Conservation (phyloP, 148 eudicot species). For the Beta vulgaris region DNA sequence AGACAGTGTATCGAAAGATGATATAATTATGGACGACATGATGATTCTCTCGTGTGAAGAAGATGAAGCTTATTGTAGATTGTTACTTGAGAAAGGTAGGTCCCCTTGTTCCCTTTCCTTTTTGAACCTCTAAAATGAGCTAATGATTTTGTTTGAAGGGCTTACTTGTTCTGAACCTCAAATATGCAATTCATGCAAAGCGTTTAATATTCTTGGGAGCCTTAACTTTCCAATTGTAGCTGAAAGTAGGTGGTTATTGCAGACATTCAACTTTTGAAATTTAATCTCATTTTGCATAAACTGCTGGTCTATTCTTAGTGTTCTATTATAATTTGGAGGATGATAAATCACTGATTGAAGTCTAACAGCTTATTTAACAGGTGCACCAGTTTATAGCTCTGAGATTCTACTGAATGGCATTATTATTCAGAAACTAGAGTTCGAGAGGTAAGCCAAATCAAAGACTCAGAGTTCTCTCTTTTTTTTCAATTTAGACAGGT, state of each 20-base stretch:
- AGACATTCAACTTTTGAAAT: too few relatives aligned
- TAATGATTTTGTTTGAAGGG: too few relatives aligned
- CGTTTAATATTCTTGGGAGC: too few relatives aligned
- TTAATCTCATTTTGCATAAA: too few relatives aligned
- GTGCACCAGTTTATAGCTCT: slow-evolving; percentile 47
- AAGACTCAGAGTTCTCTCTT: not conserved
- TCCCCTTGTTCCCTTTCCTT: not conserved
- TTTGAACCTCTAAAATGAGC: not conserved
- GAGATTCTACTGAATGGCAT: slow-evolving; percentile 74
- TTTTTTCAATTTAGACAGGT: not conserved
- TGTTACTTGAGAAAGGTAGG: slow-evolving; percentile 52
- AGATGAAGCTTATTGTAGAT: slow-evolving; percentile 50
- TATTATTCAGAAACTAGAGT: slow-evolving; percentile 61
- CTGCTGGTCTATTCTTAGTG: too few relatives aligned
- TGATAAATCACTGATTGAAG: too few relatives aligned
- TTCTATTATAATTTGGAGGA: too few relatives aligned
- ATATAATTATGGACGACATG: slow-evolving; percentile 31
- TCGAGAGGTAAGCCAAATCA: slow-evolving; percentile 44
- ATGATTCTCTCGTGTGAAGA: slow-evolving; percentile 62
- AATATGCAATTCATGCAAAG: too few relatives aligned
- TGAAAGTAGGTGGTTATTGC: too few relatives aligned
- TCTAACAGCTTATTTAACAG: too few relatives aligned
- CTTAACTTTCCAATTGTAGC: too few relatives aligned
- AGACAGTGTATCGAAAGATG: slow-evolving; percentile 17
- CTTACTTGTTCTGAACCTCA: too few relatives aligned